Conservation (phyloP, 2,329 filamentous ascomycete species). For the Colletotrichum sidae region DNA sequence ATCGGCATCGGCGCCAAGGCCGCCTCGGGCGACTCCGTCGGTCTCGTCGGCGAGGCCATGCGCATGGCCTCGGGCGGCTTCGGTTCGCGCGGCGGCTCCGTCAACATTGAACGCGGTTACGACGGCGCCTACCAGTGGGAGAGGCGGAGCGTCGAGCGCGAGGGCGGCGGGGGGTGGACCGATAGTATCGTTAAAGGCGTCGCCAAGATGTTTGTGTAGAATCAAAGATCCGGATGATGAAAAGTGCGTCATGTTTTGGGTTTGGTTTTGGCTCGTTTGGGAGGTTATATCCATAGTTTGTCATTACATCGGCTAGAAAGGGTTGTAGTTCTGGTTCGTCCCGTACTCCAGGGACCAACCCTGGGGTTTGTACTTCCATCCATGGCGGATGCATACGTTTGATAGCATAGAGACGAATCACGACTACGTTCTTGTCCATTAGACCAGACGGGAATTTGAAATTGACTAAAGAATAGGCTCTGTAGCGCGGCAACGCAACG, state of each 20-base stretch:
- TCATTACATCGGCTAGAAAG: neutral
- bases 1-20: constrained; percentile 65
- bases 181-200: constrained; percentile 50
- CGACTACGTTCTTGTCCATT: neutral
- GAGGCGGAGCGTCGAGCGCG: constrained; percentile 49
- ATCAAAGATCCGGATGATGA: neutral
- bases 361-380: constrained; percentile 1
- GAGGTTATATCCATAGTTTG: constrained; percentile 10
- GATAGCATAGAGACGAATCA: constrained; percentile 24
- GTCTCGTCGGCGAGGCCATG: constrained; percentile 66
- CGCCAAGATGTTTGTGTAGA: constrained; percentile 56
- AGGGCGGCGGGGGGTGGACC: constrained; percentile 46
- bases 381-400: constrained; percentile 20
- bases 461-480: constrained; percentile 25
- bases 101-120: constrained; percentile 49
- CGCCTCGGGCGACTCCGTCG: constrained; percentile 58
- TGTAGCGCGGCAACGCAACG: constrained; percentile 13
- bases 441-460: neutral
- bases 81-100: constrained; percentile 40
- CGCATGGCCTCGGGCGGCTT: constrained; percentile 59
- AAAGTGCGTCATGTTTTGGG: neutral
- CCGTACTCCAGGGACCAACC: constrained; percentile 3
- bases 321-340: constrained; percentile 17
- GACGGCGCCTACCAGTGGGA: constrained; percentile 52
- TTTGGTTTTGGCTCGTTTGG: constrained; percentile 5